These are phyloP conservation scores for Pseudogymnoascus sp. DNA, from an alignment of 2,329 filamentous ascomycete genomes.

Conservation along the genomic window DNA sequence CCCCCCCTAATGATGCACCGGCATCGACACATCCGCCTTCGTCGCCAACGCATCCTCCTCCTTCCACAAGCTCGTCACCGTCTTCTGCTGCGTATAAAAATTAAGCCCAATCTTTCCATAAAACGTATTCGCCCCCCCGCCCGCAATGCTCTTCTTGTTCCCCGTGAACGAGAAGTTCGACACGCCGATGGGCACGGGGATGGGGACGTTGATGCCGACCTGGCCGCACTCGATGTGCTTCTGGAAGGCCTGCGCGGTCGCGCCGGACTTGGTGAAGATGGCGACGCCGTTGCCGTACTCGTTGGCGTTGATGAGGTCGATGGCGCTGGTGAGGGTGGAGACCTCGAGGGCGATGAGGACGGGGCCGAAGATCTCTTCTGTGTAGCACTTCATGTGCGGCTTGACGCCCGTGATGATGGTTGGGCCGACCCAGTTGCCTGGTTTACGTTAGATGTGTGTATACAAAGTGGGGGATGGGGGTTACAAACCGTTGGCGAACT, in stretches of 20 bases:
- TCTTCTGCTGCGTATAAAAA: constrained; percentile 98
- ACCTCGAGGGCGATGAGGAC: constrained; percentile 76
- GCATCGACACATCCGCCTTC: constrained; percentile 86
- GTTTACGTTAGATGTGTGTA: not conserved
- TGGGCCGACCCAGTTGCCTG: constrained; percentile 66
- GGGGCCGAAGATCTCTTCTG: constrained; percentile 77
- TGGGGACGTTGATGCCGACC: constrained; percentile 78
- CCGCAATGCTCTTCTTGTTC: constrained; percentile 85
- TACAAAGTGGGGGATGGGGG: not conserved
- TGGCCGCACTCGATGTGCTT: constrained; percentile 76
- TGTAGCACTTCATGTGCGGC: constrained; percentile 74
- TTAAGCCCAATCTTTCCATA: constrained; percentile 88
- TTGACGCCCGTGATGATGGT: constrained; percentile 79
- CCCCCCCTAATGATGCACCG: constrained; percentile 42
- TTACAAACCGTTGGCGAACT: constrained; percentile 64
- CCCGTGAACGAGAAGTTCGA: constrained; percentile 67
- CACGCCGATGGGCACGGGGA: constrained; percentile 50
- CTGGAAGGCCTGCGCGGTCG: constrained; percentile 71
- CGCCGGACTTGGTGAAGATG: constrained; percentile 72
- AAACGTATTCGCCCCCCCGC: constrained; percentile 86
- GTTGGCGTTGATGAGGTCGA: constrained; percentile 75
- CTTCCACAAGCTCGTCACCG: constrained; percentile 87
- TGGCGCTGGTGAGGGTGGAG: constrained; percentile 68
- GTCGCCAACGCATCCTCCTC: constrained; percentile 74
- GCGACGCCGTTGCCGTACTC: constrained; percentile 82